phyloP scores from a whole-genome alignment of 495 filamentous ascomycete genomes.

The Poronia punctata region DNA sequence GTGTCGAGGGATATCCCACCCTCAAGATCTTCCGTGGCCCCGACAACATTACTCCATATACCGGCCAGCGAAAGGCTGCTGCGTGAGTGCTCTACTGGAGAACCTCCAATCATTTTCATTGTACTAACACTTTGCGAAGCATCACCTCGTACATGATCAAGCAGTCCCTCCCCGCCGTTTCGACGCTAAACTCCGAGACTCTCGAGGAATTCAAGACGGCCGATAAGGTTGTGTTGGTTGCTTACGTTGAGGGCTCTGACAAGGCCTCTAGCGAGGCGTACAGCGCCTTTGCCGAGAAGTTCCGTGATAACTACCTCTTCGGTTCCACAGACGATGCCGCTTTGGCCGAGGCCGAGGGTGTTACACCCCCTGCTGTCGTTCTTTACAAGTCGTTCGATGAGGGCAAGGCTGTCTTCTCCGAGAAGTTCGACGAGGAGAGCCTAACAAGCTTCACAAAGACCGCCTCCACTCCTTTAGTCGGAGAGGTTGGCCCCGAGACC shows the following conservation, averaged over 20 bases:
- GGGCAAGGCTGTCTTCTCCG: slow-evolving; percentile 79
- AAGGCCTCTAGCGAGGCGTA: slow-evolving; percentile 79
- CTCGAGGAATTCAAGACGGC: slow-evolving; percentile 94
- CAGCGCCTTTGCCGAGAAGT: slow-evolving; percentile 68
- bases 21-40: slow-evolving; percentile 96
- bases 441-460: slow-evolving; percentile 79
- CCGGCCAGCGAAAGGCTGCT: slow-evolving; percentile 81
- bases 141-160: slow-evolving; percentile 99
- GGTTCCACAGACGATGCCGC: slow-evolving; percentile 73
- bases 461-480: slow-evolving; percentile 82
- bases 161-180: slow-evolving; percentile 92
- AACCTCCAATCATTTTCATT: too few relatives aligned
- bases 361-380: slow-evolving; percentile 77
- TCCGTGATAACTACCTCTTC: slow-evolving; percentile 89
- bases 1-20: slow-evolving; percentile 95
- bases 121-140: slow-evolving; percentile 41
- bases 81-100: slow-evolving; percentile 54
- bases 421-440: slow-evolving; percentile 66
- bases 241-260: slow-evolving; percentile 77
- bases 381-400: slow-evolving; percentile 98
- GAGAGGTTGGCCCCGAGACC: slow-evolving; percentile 96
- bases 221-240: slow-evolving; percentile 93
- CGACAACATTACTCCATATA: slow-evolving; percentile 78
- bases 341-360: slow-evolving; percentile 83
- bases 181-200: slow-evolving; percentile 66